These are phyloP conservation scores for Leccinum subtestaceum DNA, from an alignment of 768 basidiomycete genomes.

Conservation along the genomic window DNA sequence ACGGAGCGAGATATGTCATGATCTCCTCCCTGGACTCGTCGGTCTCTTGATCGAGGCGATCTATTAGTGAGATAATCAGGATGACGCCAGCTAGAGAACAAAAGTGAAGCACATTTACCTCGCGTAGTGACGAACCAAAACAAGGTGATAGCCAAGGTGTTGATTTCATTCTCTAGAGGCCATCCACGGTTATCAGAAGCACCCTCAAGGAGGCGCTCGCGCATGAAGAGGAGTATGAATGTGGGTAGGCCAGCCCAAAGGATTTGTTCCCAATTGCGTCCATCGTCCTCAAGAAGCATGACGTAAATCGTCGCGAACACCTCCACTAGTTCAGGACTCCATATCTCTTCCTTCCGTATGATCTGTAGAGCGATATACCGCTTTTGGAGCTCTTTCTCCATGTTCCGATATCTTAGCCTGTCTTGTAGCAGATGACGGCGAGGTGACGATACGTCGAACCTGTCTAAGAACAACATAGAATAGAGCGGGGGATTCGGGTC, in stretches of 20 bases:
- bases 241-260: slow-evolving; percentile 40
- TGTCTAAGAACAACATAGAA: slow-evolving; percentile 40
- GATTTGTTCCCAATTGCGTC: slow-evolving; percentile 47
- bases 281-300: slow-evolving; percentile 58
- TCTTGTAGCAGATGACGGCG: slow-evolving; percentile 35
- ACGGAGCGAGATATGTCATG: slow-evolving; percentile 40
- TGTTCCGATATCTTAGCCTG: slow-evolving; percentile 28
- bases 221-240: slow-evolving; percentile 42
- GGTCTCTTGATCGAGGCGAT: slow-evolving; percentile 33
- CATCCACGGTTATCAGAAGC: slow-evolving; percentile 42
- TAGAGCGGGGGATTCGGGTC: slow-evolving; percentile 33
- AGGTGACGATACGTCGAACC: slow-evolving; percentile 48
- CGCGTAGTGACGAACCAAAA: slow-evolving; percentile 46
- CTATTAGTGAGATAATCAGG: slow-evolving; percentile 7
- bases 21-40: slow-evolving; percentile 32
- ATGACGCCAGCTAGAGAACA: background rate
- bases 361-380: slow-evolving; percentile 45
- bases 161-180: slow-evolving; percentile 46
- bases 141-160: slow-evolving; percentile 45
- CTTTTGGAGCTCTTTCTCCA: slow-evolving; percentile 44
- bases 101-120: slow-evolving; percentile 7
- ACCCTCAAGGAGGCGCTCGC: slow-evolving; percentile 38
- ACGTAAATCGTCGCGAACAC: slow-evolving; percentile 52
- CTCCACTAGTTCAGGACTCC: slow-evolving; percentile 38
- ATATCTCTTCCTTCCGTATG: slow-evolving; percentile 38